Conservation (phyloP, 1,284 basidiomycete species). For the Neotropicomus parvogracilis region DNA sequence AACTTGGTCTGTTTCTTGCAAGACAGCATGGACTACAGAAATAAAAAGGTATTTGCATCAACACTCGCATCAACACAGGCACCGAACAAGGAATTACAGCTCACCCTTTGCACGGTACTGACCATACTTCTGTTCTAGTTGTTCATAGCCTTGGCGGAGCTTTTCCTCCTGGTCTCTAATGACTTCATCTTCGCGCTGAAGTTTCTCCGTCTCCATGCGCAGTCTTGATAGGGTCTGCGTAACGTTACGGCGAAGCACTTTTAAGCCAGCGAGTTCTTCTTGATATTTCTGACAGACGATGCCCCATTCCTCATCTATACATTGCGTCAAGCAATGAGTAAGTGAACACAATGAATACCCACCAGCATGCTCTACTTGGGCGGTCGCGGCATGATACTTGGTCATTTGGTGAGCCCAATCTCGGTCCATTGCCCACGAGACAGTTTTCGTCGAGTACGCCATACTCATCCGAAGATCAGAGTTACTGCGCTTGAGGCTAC, state of each 20-base stretch:
- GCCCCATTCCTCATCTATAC: conserved; percentile 52
- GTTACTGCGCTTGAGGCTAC: conserved; percentile 55
- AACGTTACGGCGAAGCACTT: conserved; percentile 52
- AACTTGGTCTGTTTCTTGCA: conserved; percentile 55
- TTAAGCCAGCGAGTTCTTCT: conserved; percentile 57
- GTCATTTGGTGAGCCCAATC: conserved; percentile 55
- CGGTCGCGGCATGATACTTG: conserved; percentile 50
- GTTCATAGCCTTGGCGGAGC: conserved; percentile 48
- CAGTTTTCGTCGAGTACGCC: conserved; percentile 58
- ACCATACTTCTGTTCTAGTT: conserved; percentile 54
- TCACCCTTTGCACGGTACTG: conserved; percentile 57
- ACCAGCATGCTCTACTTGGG: conserved; percentile 57
- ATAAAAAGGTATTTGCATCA: conserved; percentile 1
- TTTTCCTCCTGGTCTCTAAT: conserved; percentile 53
- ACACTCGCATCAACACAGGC: conserved; percentile 15
- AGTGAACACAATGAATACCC: conserved; percentile 14
- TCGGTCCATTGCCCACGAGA: conserved; percentile 69
- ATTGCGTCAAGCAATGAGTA: conserved; percentile 1
- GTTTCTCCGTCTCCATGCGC: conserved; percentile 52
- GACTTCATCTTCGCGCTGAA: conserved; percentile 51
- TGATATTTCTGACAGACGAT: conserved; percentile 52
- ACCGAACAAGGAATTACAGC: background rate
- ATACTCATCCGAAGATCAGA: conserved; percentile 46
- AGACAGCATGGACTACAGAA: conserved; percentile 49
- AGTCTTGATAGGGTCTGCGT: conserved; percentile 51